Evolutionary conservation across 208 protist species (phyloP), one percentile per base, ranked within the genome.

Genomic region (Leishmania major): DNA sequence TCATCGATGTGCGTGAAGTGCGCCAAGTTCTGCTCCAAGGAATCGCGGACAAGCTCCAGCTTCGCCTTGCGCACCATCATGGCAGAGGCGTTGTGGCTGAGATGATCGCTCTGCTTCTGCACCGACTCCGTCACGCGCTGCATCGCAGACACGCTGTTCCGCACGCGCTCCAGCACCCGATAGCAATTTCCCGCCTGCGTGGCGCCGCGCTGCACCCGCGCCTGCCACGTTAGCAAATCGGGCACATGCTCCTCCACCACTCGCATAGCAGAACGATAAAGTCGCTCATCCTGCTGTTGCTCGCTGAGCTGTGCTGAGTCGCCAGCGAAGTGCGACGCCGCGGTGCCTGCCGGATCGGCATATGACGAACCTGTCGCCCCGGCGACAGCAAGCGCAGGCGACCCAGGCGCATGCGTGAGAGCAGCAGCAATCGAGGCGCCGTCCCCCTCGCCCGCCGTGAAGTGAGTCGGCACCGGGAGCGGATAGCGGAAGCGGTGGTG

Each of bases 1-100:
- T 92, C 88, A 13, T 96, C 93, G 71, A 97, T 93, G 79, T 92
- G 91, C 31, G 90, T 91, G 77, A 96, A 96, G 87, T 97, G 92
- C 28, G 82, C 79, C 43, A 96, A 84, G 77, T 90, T 94, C 59
- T 89, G 84, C 75, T 94, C 88, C 66, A 97, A 80, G 74, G 93
- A 87, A 45, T 94, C 91, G 31, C 88, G 91, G 43, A 97, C 91
- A 67, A 88, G 88, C 86, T 96, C 94, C 71, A 96, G 87, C 72
- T 91, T 91, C 15, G 89, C 86, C 78, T 94, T 94, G 28, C 91
- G 91, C 71, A 93, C 84, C 84, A 96, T 90, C 64, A 96, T 86
- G 19, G 87, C 89, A 4, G 92, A 95, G 40, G 94, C 93, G 81
- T 93, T 95, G 77, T 87, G 88, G 77, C 89, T 94, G 35, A 97